A percentile compares a stretch with the other conserved stretches of the same genome.
phyloP scores from a whole-genome alignment of 1,284 basidiomycete species.

The Xanthoconium separans region DNA sequence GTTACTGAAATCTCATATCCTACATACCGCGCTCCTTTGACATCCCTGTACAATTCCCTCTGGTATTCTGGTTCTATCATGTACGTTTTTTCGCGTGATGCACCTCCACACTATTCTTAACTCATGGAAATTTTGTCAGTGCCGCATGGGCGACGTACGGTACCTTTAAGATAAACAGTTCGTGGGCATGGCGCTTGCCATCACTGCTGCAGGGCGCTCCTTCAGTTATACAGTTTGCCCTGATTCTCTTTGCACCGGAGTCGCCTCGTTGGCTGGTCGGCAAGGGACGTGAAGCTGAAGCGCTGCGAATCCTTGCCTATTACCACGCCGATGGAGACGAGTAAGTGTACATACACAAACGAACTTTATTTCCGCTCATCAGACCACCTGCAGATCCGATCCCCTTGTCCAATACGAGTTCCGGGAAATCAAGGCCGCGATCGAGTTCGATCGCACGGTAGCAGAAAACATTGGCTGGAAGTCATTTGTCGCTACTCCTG shows the following conservation, averaged over 20 bases:
- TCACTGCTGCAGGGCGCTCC: constrained; percentile 66
- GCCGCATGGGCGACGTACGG: constrained; percentile 79
- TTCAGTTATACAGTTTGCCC: constrained; percentile 55
- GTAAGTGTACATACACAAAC: constrained; percentile 24
- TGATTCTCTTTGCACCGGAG: constrained; percentile 66
- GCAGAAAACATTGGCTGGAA: constrained; percentile 61
- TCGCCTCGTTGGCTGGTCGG: constrained; percentile 71
- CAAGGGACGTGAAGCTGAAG: constrained; percentile 62
- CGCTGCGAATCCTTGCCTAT: constrained; percentile 62
- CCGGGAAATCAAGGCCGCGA: constrained; percentile 74
- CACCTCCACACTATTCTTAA: not conserved
- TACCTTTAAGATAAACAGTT: constrained; percentile 60
- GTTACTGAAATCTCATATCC: constrained; percentile 79
- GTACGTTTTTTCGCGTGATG: constrained; percentile 36
- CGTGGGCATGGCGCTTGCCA: constrained; percentile 77
- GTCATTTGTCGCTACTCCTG: constrained; percentile 54
- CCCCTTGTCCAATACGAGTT: constrained; percentile 72
- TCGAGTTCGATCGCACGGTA: constrained; percentile 59
- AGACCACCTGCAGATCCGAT: constrained; percentile 44
- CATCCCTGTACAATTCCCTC: constrained; percentile 75
- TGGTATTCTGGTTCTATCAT: constrained; percentile 77
- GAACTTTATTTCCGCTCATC: not conserved
- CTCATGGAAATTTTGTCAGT: constrained; percentile 28
- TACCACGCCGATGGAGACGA: constrained; percentile 72
- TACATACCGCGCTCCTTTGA: constrained; percentile 68